Evolutionary conservation across 2,329 filamentous ascomycete species (phyloP).

Genomic region (Lecanicillium sp.): DNA sequence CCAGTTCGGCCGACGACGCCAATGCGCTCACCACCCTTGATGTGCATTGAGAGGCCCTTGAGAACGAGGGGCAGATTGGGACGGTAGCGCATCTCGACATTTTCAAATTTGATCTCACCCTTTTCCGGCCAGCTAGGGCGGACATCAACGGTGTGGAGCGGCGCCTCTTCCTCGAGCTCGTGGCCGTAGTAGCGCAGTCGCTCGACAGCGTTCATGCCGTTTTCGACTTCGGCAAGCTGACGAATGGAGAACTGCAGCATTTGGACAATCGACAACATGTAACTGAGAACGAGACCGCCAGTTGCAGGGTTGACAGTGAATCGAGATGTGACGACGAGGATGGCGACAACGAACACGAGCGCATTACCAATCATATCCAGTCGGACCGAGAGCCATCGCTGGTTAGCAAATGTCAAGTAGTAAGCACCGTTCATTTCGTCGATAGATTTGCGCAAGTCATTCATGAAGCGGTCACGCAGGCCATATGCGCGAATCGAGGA

Average conservation of each 20-base stretch:
- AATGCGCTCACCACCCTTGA: constrained; percentile 70
- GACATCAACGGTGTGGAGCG: constrained; percentile 69
- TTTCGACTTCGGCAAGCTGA: constrained; percentile 91
- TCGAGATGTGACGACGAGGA: constrained; percentile 85
- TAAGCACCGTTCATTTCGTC: constrained; percentile 94
- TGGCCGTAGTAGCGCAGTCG: constrained; percentile 86
- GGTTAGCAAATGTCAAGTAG: constrained; percentile 91
- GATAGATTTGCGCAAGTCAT: constrained; percentile 63
- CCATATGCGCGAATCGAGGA: constrained; percentile 88
- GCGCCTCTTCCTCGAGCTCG: constrained; percentile 81
- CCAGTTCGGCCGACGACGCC: constrained; percentile 78
- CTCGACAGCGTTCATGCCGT: constrained; percentile 96
- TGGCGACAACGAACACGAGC: constrained; percentile 81
- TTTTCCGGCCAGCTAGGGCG: constrained; percentile 75
- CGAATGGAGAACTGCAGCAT: constrained; percentile 95
- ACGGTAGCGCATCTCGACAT: constrained; percentile 76
- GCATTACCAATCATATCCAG: constrained; percentile 78
- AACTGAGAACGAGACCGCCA: constrained; percentile 81
- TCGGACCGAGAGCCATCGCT: constrained; percentile 83
- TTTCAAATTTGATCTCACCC: constrained; percentile 71
- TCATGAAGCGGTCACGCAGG: constrained; percentile 66
- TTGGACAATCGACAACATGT: constrained; percentile 87
- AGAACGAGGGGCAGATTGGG: constrained; percentile 66
- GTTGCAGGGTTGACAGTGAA: constrained; percentile 82
- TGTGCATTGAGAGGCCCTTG: constrained; percentile 63